Conservation (phyloP, 176 grass and related monocot genomes). For the Neostapfia colusana region DNA sequence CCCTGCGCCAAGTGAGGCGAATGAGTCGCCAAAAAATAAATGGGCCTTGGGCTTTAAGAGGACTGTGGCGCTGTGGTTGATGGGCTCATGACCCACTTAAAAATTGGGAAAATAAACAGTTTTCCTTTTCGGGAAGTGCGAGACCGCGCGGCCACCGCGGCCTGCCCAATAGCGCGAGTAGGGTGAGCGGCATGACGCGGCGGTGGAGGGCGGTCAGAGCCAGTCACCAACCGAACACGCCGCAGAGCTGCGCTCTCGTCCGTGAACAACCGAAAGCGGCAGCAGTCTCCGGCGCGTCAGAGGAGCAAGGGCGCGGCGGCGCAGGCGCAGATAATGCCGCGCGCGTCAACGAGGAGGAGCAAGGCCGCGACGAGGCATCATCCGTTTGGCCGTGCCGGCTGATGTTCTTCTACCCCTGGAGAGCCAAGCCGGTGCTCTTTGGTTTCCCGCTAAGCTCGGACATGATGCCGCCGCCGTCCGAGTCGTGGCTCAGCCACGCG, state of each 20-base stretch:
- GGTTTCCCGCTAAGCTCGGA: constrained; percentile 39
- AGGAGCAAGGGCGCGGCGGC: neutral
- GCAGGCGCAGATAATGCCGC: neutral
- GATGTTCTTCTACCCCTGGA: constrained; percentile 76
- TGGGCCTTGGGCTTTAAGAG: neutral
- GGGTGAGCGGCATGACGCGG: too few species aligned
- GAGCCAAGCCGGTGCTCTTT: constrained; percentile 63
- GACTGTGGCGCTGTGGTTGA: neutral
- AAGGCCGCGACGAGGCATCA: constrained; percentile 14
- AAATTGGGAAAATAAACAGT: neutral
- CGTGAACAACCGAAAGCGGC: constrained; percentile 1
- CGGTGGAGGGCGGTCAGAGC: too few species aligned
- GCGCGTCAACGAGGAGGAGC: constrained; percentile 2
- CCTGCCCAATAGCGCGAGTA: too few species aligned
- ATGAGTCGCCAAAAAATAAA: neutral
- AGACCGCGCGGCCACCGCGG: too few species aligned
- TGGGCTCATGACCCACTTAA: neutral
- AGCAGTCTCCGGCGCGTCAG: neutral
- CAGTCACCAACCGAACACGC: too few species aligned
- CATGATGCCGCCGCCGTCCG: constrained; percentile 58
- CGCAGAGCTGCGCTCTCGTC: neutral
- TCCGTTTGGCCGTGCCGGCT: constrained; percentile 61
- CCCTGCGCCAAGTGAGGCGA: neutral
- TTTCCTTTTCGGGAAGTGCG: too few species aligned
- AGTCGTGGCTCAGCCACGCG: constrained; percentile 50